Evolutionary conservation across 305 asterid species (phyloP), one percentile per base, ranked within the genome.

Genomic region (Petunia hybrid): DNA sequence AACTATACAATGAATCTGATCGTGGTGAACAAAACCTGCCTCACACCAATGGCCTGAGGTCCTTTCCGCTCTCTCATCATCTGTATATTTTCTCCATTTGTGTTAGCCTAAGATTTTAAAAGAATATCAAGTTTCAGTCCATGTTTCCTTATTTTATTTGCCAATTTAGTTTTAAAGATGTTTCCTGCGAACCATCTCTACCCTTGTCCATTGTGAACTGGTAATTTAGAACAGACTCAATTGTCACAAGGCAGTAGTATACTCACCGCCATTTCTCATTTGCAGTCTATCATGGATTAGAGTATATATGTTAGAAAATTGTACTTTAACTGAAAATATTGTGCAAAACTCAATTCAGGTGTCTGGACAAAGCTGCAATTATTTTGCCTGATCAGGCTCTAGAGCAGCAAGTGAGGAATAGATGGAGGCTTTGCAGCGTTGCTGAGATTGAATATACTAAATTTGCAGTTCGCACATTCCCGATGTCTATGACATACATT

Each of bases 381-480:
- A 76, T 84, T 0, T 59, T 76, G 31, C 84, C 89, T 0, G 61
- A 84, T 13, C 56, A 8, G 61, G 48, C 87, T 39, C 67, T 71
- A 66, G 90, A 87, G 70, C 86, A 84, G 57, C 89, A 85, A 61
- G 73, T 40, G 22, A 60, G 80, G 6, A 79, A 84, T 6, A 77
- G 39, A 45, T 89, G 93, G 91, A 84, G 74, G 70, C 88, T 87
- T 5, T 92, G 92, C 87, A 83, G 85, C 0, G 87, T 89, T n/a
- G 69, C 86, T 5, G 94, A 89, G 81, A 88, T 90, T 9, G 93
- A 89, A 82, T 87, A 84, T n/a, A 85, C 95, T 4, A 92, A 91
- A 83, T 76, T 84, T 77, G 68, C 82, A 80, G 66, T 89, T 4
- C 85, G 91, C 77, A 85, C 85, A 91, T 76, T 92, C 77, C 94